These are phyloP conservation scores for Calonectria naviculata DNA, from an alignment of 2,329 filamentous ascomycete species.

Conservation along the genomic window DNA sequence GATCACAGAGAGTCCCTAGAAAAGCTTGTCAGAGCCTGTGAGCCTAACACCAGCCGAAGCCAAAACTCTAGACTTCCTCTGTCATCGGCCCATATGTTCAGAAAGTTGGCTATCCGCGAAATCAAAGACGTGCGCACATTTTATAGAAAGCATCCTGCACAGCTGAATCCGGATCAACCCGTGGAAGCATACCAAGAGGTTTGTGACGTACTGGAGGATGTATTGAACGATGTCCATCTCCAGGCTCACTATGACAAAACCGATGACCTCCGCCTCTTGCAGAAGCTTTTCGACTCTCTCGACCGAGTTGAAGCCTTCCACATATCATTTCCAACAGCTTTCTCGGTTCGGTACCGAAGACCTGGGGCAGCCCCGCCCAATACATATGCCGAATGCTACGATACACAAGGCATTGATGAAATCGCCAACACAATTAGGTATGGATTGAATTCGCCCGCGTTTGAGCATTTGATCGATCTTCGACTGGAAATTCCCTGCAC, in stretches of 20 bases:
- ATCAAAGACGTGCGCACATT: neutral
- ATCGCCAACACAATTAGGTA: neutral
- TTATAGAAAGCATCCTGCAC: neutral
- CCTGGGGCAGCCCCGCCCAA: no score
- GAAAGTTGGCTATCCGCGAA: neutral
- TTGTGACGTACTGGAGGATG: neutral
- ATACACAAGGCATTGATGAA: neutral
- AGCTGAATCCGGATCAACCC: neutral
- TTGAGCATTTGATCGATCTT: neutral
- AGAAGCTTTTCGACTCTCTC: neutral
- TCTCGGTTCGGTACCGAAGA: no score
- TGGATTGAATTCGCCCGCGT: neutral
- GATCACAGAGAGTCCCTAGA: neutral
- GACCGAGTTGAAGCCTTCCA: neutral
- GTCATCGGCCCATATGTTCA: neutral
- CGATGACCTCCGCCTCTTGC: neutral
- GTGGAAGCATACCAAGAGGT: neutral
- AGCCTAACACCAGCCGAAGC: no score
- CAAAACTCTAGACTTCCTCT: neutral
- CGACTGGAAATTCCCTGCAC: neutral
- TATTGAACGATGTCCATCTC: fast-evolving
- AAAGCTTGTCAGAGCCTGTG: neutral
- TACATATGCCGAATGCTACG: neutral
- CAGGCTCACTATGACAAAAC: neutral
- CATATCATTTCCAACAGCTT: neutral